These are phyloP conservation scores for Ustilago xerochloae DNA, from an alignment of 1,284 basidiomycete genomes.

Conservation along the genomic window DNA sequence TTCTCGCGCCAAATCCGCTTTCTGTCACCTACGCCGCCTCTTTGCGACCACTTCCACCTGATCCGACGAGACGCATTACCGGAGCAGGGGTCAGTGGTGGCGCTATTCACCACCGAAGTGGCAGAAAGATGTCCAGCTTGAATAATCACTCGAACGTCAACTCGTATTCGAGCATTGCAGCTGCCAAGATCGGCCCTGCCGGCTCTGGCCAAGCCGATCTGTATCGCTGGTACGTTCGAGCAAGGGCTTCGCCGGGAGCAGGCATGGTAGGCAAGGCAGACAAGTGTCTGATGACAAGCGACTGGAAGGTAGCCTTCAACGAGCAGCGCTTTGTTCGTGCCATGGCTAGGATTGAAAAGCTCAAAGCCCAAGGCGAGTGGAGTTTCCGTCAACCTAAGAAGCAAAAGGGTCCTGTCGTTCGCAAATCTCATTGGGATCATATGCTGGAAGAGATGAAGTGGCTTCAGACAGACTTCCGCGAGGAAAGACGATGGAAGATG, in stretches of 20 bases:
- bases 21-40: conserved; percentile 66
- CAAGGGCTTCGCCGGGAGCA: conserved; percentile 60
- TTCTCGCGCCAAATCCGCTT: conserved; percentile 63
- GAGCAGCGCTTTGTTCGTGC: conserved; percentile 73
- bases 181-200: conserved; percentile 50
- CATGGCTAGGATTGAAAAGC: conserved; percentile 83
- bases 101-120: conserved; percentile 60
- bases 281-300: conserved; percentile 65
- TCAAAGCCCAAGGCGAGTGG: conserved; percentile 87
- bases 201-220: conserved; percentile 59
- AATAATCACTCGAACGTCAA: conserved; percentile 31
- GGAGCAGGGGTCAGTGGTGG: conserved; percentile 62
- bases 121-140: conserved; percentile 39
- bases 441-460: conserved; percentile 98
- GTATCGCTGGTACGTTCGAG: conserved; percentile 63
- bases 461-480: conserved; percentile 93
- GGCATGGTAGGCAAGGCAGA: conserved; percentile 67
- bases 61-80: conserved; percentile 63
- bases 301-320: conserved; percentile 66
- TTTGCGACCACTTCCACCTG: conserved; percentile 63
- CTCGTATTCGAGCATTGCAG: conserved; percentile 41
- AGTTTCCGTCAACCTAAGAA: conserved; percentile 95
- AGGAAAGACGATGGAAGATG: conserved; percentile 93
- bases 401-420: conserved; percentile 81
- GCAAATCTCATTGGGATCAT: conserved; percentile 94